Conservation (phyloP, 2,329 filamentous ascomycete species). For the Cytospora chrysosperma region DNA sequence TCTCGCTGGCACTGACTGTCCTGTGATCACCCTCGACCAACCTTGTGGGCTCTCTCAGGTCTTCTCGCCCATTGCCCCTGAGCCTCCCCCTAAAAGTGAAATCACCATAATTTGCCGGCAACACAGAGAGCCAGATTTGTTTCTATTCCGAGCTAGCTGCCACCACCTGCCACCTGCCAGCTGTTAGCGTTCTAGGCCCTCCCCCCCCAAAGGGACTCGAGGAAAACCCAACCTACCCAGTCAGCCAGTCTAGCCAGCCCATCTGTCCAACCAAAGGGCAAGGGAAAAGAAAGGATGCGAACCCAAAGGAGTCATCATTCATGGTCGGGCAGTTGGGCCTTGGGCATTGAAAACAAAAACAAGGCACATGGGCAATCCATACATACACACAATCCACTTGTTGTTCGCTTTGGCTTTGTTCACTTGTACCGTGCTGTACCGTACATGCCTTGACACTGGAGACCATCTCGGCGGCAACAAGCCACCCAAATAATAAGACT, state of each 20-base stretch:
- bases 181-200: neutral
- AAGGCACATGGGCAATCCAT: neutral
- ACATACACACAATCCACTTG: neutral
- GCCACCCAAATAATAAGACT: neutral
- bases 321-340: neutral
- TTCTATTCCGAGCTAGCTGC: conserved; percentile 14
- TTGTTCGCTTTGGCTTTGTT: no score
- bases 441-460: no score
- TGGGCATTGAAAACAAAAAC: neutral
- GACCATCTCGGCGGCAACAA: no score
- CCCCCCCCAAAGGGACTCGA: neutral
- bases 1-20: conserved; percentile 21
- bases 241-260: neutral
- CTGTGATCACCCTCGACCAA: conserved; percentile 21
- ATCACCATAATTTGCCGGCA: conserved; percentile 25
- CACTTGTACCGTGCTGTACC: no score
- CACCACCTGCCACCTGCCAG: neutral
- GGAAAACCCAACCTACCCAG: neutral
- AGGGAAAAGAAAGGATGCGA: neutral
- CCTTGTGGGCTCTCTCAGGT: conserved; percentile 9
- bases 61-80: conserved; percentile 19
- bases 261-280: no score
- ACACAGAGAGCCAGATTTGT: conserved; percentile 1
- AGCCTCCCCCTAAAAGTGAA: conserved; percentile 22
- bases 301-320: neutral